Evolutionary conservation across 352 stramenopile species (phyloP), one percentile per base, ranked within the genome.

Genomic region (Phytophthora palmivora): DNA sequence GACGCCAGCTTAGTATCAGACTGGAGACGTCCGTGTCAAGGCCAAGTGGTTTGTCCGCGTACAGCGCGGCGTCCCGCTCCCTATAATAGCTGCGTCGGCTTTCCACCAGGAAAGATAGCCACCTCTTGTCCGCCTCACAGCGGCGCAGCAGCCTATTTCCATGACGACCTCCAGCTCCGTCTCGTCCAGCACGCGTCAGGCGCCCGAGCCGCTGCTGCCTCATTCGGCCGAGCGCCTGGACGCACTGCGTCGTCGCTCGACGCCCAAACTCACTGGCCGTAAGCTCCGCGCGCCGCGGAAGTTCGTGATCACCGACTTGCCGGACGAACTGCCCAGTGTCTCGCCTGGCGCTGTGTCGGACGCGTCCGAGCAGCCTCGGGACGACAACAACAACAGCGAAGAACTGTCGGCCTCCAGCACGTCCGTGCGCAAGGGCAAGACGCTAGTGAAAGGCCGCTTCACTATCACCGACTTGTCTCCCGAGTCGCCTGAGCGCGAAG

Each of bases 391-490:
- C 26, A 49, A 61, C 47, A 61, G 38, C 30, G 67, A 71, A 58
- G 65, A 64, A 24, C 22, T 63, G 4, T 37, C 51, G 22, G 42
- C 60, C 18, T 72, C 64, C 15, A 66, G 36, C 15, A 59, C 37
- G 21, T 74, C 45, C 15, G 38, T 56, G 45, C 76, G 76, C 36
- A 75, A 81, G 54, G 72, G 74, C 19, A 91, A 89, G 63, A 93
- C 81, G 44, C 80, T 89, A 52, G 69, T 91, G 14, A 81, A 75
- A 64, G 84, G 84, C 15, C 72, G 84, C n/a, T 93, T 93, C 43
- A 93, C 82, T 16, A 93, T 93, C 71, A 93, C 87, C 14, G 84
- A 93, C 53, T 41, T 91, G 62, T 91, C 84, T 8, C 80, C 84
- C 0, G 82, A 90, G 44, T 88, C 79, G 4, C 69, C 78, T 4